Evolutionary conservation across 2,329 filamentous ascomycete species (phyloP), one percentile per base, ranked within the genome.

Genomic region (Xenosphaeropsis pyriputrescens): DNA sequence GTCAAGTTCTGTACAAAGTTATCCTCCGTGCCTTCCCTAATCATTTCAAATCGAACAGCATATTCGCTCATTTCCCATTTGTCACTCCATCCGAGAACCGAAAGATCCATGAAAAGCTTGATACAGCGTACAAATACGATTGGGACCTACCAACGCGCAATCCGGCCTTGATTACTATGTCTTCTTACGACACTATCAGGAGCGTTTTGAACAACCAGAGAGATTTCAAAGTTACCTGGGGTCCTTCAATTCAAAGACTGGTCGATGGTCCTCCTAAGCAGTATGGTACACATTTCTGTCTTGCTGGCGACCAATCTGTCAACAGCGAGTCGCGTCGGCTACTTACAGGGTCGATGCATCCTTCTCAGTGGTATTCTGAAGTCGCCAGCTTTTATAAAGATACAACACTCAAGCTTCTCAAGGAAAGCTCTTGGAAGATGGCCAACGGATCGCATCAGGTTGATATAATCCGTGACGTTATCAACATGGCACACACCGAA

Each of bases 1-100:
- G 85, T 34, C 85, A 80, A 47, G 74, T 86, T 11, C 83, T 89
- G 58, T 86, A 88, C 65, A 93, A 91, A 63, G 68, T 93, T 29
- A 79, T 88, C 53, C 64, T 84, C 29, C 72, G 79, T 5, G 81
- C 83, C 0, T 85, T 93, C 64, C 85, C 85, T 1, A 69, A 81
- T 45, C 79, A 85, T 59, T 89, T 88, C 67, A 74, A 72, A 53
- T 59, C 67, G 15, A 78, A 91, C 60, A 86, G 80, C 1, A 75
- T 88, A 39, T 93, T 89, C 45, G 84, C 81, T 0, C 51, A 54
- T 37, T 54, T 46, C 41, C 52, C 52, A 33, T 69, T 78, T 50
- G 75, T 72, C 2, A 75, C 80, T 2, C 84, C 85, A 0, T 62
- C 64, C 0, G 83, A 88, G 52, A 91, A 85, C 56, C 59, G 68